These are phyloP conservation scores for Colletotrichum brevisporum DNA, from an alignment of 2,329 filamentous ascomycete genomes.

Conservation along the genomic window DNA sequence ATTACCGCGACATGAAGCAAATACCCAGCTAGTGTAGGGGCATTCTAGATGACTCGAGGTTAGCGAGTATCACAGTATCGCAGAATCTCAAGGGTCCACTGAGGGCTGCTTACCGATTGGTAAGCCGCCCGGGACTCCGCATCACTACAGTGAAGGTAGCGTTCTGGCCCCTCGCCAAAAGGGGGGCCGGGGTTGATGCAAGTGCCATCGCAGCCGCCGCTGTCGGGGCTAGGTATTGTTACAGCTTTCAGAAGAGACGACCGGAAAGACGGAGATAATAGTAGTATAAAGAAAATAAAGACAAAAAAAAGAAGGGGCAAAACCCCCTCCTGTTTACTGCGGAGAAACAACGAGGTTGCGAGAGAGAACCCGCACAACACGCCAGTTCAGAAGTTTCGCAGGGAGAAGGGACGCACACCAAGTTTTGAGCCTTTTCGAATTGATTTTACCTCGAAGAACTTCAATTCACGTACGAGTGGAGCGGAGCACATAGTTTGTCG, in stretches of 20 bases:
- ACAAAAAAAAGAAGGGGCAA: not conserved
- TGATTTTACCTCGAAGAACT: not conserved
- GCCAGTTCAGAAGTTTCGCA: not conserved
- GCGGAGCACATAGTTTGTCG: constrained; percentile 9
- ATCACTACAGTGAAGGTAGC: not conserved
- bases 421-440: not conserved
- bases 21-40: no score
- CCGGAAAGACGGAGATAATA: no score
- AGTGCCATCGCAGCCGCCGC: constrained; percentile 23
- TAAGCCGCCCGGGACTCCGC: not conserved
- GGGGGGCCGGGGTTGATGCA: constrained; percentile 12
- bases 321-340: not conserved
- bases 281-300: no score
- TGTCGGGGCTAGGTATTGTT: constrained; percentile 7
- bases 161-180: not conserved
- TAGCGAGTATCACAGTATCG: not conserved
- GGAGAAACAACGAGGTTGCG: constrained; percentile 14
- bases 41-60: no score
- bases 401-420: not conserved
- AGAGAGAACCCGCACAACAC: constrained; percentile 12
- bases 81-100: not conserved
- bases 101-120: constrained; percentile 3
- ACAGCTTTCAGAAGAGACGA: not conserved
- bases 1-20: no score
- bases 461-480: not conserved